Percentiles rank a stretch among this genome's conserved stretches.
Evolutionary conservation across 2,329 filamentous ascomycete genomes (phyloP).

Genomic region (Didymella exigua): DNA sequence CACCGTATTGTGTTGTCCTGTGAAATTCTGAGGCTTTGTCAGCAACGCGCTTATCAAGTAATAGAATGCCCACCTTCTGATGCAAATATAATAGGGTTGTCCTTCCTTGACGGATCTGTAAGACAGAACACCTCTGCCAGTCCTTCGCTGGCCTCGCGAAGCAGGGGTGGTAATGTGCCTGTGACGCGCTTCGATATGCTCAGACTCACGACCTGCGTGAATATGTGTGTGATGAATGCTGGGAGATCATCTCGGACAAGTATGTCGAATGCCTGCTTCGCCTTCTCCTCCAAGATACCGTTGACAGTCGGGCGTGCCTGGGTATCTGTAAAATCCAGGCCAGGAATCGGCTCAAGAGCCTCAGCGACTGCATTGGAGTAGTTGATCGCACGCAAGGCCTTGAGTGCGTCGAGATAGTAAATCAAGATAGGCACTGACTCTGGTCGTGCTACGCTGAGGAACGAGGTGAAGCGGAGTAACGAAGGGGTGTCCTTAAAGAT

Average conservation of each 20-base stretch:
- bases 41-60: neutral
- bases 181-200: conserved; percentile 72
- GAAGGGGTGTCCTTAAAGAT: conserved; percentile 70
- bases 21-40: conserved; percentile 66
- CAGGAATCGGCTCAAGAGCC: conserved; percentile 62
- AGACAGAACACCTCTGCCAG: conserved; percentile 78
- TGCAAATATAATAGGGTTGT: conserved; percentile 79
- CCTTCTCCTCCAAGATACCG: conserved; percentile 64
- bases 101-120: conserved; percentile 72
- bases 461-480: conserved; percentile 70
- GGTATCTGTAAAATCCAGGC: conserved; percentile 61
- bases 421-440: conserved; percentile 68
- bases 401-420: conserved; percentile 74
- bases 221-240: conserved; percentile 72
- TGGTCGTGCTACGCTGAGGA: conserved; percentile 65
- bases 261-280: conserved; percentile 67
- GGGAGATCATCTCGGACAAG: conserved; percentile 72
- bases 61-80: conserved; percentile 64
- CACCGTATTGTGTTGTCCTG: conserved; percentile 74
- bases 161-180: conserved; percentile 66
- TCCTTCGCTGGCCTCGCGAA: conserved; percentile 73
- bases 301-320: conserved; percentile 62
- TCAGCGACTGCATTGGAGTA: conserved; percentile 73
- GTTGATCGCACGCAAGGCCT: conserved; percentile 71
- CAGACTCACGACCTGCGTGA: conserved; percentile 70